Evolutionary conservation across 2,329 filamentous ascomycete genomes (phyloP), one percentile per base, ranked within the genome.

Genomic region (Colletotrichum sp.): DNA sequence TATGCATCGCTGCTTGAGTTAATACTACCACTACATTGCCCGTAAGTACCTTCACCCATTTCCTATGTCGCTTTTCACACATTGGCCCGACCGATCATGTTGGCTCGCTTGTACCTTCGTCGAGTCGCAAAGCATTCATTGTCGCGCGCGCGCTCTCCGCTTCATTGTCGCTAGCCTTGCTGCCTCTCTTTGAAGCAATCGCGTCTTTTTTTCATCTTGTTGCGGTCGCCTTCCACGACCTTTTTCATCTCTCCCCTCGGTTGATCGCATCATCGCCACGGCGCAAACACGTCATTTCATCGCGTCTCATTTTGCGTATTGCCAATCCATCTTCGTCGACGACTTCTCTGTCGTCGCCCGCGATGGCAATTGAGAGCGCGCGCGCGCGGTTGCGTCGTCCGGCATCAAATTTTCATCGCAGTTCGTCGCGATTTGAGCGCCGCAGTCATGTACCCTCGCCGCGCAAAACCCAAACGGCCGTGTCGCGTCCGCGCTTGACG

Each of bases 1-100:
- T 76, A 71, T 75, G 74, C 74, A 76, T 76, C 74, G 67, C 55
- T 68, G 58, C 66, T 67, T 80, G 78, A 81, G 74, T 78, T 79
- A 75, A 78, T 79, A 78, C 79, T 38, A 55, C 48, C 30, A 75
- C 69, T 79, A 80, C 80, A 76, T 82, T 77, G 79, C 81, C 80
- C 79, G 84, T 85, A 81, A 85, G 84, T 86, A 81, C 76, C 77
- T 78, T 69, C 36, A 69, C 55, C 71, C 73, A 66, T 77, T 63
- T 74, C 62, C 64, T 71, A 75, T 75, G 79, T 76, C 67, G 76
- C 72, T 72, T 70, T 71, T 78, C 71, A 63, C 58, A 56, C 69
- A 24, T 59, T 63, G 75, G 67, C 70, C 64, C 62, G 62, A 73
- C 63, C 36, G 56, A 73, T 59, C 63, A 63, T 32, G 69, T 38